These are phyloP conservation scores for Gracilariopsis chorda DNA, from an alignment of 23 red algal species.

Conservation along the genomic window DNA sequence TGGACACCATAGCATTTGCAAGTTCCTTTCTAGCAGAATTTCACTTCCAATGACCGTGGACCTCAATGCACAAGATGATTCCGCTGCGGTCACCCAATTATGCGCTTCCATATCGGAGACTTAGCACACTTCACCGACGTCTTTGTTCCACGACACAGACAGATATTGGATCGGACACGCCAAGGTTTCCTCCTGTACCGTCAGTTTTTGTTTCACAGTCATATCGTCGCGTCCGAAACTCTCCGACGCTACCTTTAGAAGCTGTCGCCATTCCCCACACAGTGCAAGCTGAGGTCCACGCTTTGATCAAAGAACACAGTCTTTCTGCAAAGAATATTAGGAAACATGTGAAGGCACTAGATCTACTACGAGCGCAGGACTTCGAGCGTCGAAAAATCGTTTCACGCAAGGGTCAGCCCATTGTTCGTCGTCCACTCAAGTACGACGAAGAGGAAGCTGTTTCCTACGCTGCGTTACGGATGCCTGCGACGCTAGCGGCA, in stretches of 20 bases:
- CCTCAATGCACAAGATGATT: no score
- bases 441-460: constrained; percentile 17
- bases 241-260: constrained; percentile 48
- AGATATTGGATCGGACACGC: no score
- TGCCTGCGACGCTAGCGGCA: constrained; percentile 39
- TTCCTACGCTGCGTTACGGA: constrained; percentile 14
- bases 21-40: no score
- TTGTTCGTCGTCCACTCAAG: constrained; percentile 3
- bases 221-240: constrained; percentile 27
- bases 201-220: background rate
- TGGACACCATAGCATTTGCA: no score
- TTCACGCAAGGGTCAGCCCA: constrained; percentile 5
- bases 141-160: no score
- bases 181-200: background rate
- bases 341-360: background rate
- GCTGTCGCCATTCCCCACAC: constrained; percentile 24
- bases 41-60: no score
- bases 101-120: no score
- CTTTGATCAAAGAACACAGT: background rate
- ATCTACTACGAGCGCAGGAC: background rate
- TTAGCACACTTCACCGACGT: no score
- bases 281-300: constrained; percentile 15
- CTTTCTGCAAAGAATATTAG: constrained; percentile 22
- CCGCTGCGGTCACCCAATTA: no score
- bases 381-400: background rate